Evolutionary conservation across 225 moss, liverwort and hornwort species (phyloP), one percentile per base, ranked within the genome.

Genomic region (Physcomitrellopsis africana): DNA sequence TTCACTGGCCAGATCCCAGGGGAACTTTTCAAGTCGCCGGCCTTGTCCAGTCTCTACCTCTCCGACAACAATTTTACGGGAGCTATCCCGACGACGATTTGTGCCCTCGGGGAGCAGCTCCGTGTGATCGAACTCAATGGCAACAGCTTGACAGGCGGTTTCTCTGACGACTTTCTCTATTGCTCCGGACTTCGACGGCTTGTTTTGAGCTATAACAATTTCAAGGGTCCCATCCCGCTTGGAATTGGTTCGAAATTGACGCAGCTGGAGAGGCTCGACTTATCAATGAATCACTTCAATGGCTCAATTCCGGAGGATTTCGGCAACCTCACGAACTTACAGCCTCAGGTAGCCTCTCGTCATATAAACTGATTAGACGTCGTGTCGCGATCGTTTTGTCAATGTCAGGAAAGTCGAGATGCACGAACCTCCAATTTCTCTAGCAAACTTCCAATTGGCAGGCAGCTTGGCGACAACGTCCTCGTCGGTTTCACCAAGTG

Each of bases 1-100:
- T 73, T 91, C 44, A 80, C 73, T 8, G 90, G 92, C 1, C 37
- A 62, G 16, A 81, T 92, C 76, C 90, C 90, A n/a, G 65, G 57
- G 10, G 74, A 78, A 57, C 81, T 88, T 12, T 84, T 88, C 48
- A 81, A 83, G 7, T 71, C 71, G 54, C 65, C 71, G 7, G 43
- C 60, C 22, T 75, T 92, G 60, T 43, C 72, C 32, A 32, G 57
- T n/a, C 17, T 90, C 24, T 79, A 69, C 51, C 71, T 90, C 42
- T 75, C 80, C 11, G 9, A 29, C 12, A 90, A 90, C 56, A n/a
- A 60, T 12, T 73, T 90, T 44, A 81, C 73, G 13, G 90, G 88
- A 13, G 48, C 5, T 3, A 83, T 90, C 77, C 89, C 87, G 1
- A 37, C 24, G 0, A 78, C 81, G 44, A 81, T 89, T 57, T 56